These are phyloP conservation scores for Trichoderma orchidacearum DNA, from an alignment of 495 filamentous ascomycete genomes.

Conservation along the genomic window DNA sequence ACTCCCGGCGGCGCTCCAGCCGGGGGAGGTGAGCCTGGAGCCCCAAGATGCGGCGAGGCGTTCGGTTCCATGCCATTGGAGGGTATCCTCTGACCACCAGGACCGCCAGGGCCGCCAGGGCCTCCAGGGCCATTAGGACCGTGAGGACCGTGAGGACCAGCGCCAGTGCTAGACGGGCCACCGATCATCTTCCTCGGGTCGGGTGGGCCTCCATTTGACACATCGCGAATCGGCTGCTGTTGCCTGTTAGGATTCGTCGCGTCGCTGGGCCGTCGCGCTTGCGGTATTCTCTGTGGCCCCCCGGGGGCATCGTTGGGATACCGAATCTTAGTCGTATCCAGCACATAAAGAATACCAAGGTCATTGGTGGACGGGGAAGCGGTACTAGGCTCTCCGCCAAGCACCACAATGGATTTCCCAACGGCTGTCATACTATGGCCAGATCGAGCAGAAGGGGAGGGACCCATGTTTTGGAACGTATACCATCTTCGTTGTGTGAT, in stretches of 20 bases:
- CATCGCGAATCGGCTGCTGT: conserved; percentile 47
- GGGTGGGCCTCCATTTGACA: conserved; percentile 34
- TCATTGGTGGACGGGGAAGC: conserved; percentile 66
- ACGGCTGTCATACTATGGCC: conserved; percentile 97
- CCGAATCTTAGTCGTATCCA: conserved; percentile 90
- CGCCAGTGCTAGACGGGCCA: conserved; percentile 9
- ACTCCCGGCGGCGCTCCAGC: conserved; percentile 8
- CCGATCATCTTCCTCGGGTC: conserved; percentile 42
- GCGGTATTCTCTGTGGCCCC: conserved; percentile 21
- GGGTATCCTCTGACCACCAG: background rate
- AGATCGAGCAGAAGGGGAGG: conserved; percentile 81
- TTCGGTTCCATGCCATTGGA: conserved; percentile 19
- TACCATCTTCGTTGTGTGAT: conserved; percentile 92
- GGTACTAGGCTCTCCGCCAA: conserved; percentile 89
- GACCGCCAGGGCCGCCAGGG: too few relatives aligned
- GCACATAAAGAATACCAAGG: conserved; percentile 75
- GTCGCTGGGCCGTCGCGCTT: conserved; percentile 26
- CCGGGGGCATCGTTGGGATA: conserved; percentile 73
- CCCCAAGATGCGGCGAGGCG: background rate
- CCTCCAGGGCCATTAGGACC: too few relatives aligned
- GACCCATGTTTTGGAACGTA: conserved; percentile 99
- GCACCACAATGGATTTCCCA: conserved; percentile 78
- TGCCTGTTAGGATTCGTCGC: conserved; percentile 18
- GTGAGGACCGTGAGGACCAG: background rate
- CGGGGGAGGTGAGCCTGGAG: conserved; percentile 2